Base-by-base conservation (phyloP, 371 early-diverging fungal species). In the Catenaria anguillulae region DNA sequence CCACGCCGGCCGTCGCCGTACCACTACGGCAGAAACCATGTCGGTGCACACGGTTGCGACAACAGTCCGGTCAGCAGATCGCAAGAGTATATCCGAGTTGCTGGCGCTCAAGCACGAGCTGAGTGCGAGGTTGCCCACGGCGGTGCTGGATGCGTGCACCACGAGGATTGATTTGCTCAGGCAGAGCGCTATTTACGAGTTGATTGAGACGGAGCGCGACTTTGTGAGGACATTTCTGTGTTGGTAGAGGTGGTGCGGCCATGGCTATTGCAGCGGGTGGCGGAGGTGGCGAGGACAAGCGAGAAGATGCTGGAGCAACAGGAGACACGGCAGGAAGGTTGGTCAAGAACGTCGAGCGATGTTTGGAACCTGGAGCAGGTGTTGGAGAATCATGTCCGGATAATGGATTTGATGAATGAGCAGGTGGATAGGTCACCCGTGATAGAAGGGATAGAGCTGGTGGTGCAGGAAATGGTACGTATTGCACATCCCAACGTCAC, bases 131-230 rank as follows among this genome's bases (percentile, higher is more conserved):
- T 19, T 50, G 29, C 52, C 52, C 15, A 15, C 26, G 2, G 8
- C 26, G 1, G 52, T 50, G 29, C 8, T 29, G 15, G 52, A 50
- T 10, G 52, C 52, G 8, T 24, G 26, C 8, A 6, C 52, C 5
- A 50, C 52, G 15, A 26, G 19, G 12, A 29, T 50, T 13, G 58
- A 58, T 1, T 31, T n/a, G 24, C 2, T 58, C 36, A n/a, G 58
- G 15, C 58, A 58, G 42, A 29, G 29, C 24, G 36, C 58, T 13
- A 58, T 58, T 26, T 58, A 58, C 36, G 58, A 58, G 58, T 12
- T 58, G 24, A 35, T 58, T 1, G 36, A 8, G 29, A 58, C 58
- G 2, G 58, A 58, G 42, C 36, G 58, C 36, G 36, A 35, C 31
- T 58, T 40, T 36, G 58, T 36, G 12, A n/a, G 21, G 58, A 58